Evolutionary conservation across 306 rosid genomes (phyloP).

Genomic region (Heteromeles arbutifolia): DNA sequence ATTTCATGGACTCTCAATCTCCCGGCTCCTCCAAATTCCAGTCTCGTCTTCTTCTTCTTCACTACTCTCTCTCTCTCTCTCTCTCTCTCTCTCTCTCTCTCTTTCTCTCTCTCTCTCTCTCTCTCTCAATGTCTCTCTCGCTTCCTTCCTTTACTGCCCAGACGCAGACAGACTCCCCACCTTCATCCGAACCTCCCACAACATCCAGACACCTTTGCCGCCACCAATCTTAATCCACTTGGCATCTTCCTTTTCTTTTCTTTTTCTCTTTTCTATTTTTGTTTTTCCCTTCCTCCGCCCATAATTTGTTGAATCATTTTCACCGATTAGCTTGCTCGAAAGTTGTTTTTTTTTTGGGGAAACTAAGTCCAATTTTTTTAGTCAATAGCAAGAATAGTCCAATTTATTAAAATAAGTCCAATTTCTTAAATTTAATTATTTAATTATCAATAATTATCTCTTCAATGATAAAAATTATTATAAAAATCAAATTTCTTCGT

Average conservation of each 20-base stretch:
- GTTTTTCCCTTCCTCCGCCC: background rate
- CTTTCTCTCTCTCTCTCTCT: background rate
- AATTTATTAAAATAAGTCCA: too few species aligned
- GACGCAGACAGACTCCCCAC: background rate
- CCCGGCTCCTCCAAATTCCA: too few species aligned
- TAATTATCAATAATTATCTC: too few species aligned
- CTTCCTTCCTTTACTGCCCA: too few species aligned
- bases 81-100: too few species aligned
- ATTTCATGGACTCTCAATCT: slow-evolving; percentile 1
- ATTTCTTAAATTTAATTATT: too few species aligned
- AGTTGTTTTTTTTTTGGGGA: background rate
- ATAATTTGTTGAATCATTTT: background rate
- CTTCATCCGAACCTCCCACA: background rate
- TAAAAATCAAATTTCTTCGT: too few species aligned
- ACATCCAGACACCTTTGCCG: background rate
- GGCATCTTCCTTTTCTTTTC: background rate
- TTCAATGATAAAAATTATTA: too few species aligned
- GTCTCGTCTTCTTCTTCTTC: too few species aligned
- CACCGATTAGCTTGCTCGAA: background rate
- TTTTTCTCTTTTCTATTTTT: background rate
- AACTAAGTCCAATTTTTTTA: too few species aligned
- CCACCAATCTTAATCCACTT: slow-evolving; percentile 3
- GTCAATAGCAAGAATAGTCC: too few species aligned
- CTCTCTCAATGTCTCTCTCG: background rate
- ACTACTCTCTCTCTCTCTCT: too few species aligned